phyloP scores from a whole-genome alignment of 2,329 filamentous ascomycete genomes.

The Botryosphaeria dothidea region DNA sequence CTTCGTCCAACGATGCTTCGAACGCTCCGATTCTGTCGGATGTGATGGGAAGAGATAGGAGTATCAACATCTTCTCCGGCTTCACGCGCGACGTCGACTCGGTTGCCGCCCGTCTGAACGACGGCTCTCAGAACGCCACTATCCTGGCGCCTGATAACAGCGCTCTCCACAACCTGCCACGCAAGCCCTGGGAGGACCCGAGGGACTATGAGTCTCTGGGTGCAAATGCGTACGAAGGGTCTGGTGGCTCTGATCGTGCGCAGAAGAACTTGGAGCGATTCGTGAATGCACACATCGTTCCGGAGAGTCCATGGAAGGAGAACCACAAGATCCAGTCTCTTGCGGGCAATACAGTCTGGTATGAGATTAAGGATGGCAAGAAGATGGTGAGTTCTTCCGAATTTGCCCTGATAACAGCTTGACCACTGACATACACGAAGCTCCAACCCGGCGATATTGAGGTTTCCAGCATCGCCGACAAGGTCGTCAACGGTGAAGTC shows the following conservation, averaged over 20 bases:
- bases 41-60: constrained; percentile 75
- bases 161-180: constrained; percentile 72
- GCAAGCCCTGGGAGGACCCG: constrained; percentile 84
- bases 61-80: constrained; percentile 81
- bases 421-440: constrained; percentile 41
- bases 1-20: constrained; percentile 20
- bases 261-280: constrained; percentile 75
- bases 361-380: constrained; percentile 70
- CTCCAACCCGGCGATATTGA: constrained; percentile 79
- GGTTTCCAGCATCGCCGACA: constrained; percentile 71
- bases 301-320: constrained; percentile 72
- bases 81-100: constrained; percentile 74
- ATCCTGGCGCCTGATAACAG: constrained; percentile 86
- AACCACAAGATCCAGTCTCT: constrained; percentile 67
- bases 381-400: constrained; percentile 58
- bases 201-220: constrained; percentile 70
- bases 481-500: constrained; percentile 85
- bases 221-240: constrained; percentile 72
- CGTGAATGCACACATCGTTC: constrained; percentile 82
- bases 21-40: constrained; percentile 67
- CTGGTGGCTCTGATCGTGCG: constrained; percentile 73
- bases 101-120: constrained; percentile 69
- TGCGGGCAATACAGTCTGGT: constrained; percentile 74
- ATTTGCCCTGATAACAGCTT: not conserved
- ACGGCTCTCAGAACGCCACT: constrained; percentile 70